These are phyloP conservation scores for Colletotrichum godetiae DNA, from an alignment of 2,329 filamentous ascomycete species.

Conservation along the genomic window DNA sequence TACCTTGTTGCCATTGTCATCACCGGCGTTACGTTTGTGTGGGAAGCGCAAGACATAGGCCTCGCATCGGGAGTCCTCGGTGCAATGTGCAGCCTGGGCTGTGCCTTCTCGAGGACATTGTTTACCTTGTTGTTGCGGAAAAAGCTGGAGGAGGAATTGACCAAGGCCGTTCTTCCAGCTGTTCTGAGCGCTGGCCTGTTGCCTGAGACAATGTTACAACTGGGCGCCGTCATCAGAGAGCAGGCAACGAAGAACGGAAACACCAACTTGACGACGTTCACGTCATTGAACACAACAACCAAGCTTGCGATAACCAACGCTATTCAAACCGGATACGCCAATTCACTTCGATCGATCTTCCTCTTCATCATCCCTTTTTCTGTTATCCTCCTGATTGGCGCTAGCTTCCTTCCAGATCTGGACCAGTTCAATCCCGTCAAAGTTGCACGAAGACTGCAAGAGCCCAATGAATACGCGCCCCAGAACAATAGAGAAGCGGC, in stretches of 20 bases:
- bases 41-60: conserved; percentile 58
- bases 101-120: conserved; percentile 49
- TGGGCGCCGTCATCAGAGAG: conserved; percentile 47
- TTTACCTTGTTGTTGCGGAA: conserved; percentile 51
- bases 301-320: conserved; percentile 46
- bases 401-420: conserved; percentile 53
- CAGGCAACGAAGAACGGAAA: conserved; percentile 44
- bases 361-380: conserved; percentile 53
- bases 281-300: conserved; percentile 47
- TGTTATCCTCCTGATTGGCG: conserved; percentile 49
- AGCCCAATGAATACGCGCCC: neutral
- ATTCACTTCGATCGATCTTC: conserved; percentile 58
- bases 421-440: conserved; percentile 47
- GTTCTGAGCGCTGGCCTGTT: conserved; percentile 50
- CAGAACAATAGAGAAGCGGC: neutral
- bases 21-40: conserved; percentile 56
- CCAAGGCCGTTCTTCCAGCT: conserved; percentile 47
- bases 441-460: neutral
- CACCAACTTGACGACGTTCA: conserved; percentile 20
- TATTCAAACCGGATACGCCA: conserved; percentile 52
- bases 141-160: conserved; percentile 47
- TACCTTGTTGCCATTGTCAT: conserved; percentile 54
- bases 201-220: conserved; percentile 42
- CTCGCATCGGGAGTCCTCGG: conserved; percentile 57
- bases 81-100: conserved; percentile 56